These are phyloP conservation scores for Bondarzewia mesenterica DNA, from an alignment of 1,284 basidiomycete species.

Conservation along the genomic window DNA sequence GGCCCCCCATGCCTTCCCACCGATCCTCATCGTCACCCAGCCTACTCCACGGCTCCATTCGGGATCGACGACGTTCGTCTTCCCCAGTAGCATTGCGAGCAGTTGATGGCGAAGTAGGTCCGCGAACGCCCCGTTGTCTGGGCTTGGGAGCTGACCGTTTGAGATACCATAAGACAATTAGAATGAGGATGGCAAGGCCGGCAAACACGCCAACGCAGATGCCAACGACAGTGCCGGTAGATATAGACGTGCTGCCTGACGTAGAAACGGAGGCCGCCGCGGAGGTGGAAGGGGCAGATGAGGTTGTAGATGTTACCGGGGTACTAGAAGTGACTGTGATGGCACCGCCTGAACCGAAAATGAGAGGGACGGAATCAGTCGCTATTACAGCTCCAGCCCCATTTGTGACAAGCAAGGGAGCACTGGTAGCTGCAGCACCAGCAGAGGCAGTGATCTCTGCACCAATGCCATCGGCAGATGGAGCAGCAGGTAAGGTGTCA, in stretches of 20 bases:
- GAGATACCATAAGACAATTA: conserved; percentile 19
- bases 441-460: too few species aligned
- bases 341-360: conserved; percentile 9
- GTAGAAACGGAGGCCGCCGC: background rate
- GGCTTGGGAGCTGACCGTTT: conserved; percentile 13
- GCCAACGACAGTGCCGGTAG: conserved; percentile 25
- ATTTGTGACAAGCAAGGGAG: too few species aligned
- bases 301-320: conserved; percentile 6
- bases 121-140: conserved; percentile 1
- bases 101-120: background rate
- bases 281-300: conserved; percentile 7
- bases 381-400: conserved; percentile 1
- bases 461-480: conserved; percentile 13
- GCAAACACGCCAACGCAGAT: conserved; percentile 25
- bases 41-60: conserved; percentile 15
- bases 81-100: conserved; percentile 15
- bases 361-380: conserved; percentile 3
- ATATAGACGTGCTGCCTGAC: conserved; percentile 13
- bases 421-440: conserved; percentile 3
- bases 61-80: conserved; percentile 13
- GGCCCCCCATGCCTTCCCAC: conserved; percentile 14
- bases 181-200: conserved; percentile 20
- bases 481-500: background rate
- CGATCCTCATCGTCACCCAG: conserved; percentile 16
- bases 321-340: conserved; percentile 8